Base-by-base conservation (phyloP, 495 filamentous ascomycete species). In the Chlorociboria aeruginascens region DNA sequence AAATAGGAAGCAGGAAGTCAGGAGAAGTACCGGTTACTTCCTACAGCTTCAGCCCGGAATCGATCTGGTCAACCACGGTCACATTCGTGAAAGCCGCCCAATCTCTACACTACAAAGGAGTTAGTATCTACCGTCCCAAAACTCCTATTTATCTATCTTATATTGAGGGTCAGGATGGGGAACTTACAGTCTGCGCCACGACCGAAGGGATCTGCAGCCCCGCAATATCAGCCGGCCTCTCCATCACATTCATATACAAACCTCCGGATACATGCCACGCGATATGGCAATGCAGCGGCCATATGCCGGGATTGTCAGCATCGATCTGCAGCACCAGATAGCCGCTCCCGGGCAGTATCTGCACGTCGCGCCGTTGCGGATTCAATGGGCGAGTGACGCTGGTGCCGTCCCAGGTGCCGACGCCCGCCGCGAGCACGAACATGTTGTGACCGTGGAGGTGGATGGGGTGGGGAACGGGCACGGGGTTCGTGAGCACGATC, bases 401-500 rank as follows among this genome's bases (percentile, higher is more conserved):
- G 0, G 30, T 17, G 11, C 57, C 52, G 48, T 59, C 53, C 60
- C 46, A 61, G 12, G 58, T 61, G 29, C 49, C 57, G 1, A 32
- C 49, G 33, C 66, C 66, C 39, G 74, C 65, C 10, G 64, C 60
- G 6, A 79, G 55, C 8, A 81, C 60, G 40, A 55, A 69, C 60
- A 79, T 80, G 53, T 80, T 69, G 52, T 82, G 69, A 9, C 73
- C 75, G 55, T 77, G 73, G 11, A 81, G 61, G 48, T 81, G 72
- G 35, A 78, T 70, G 0, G 72, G 74, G 42, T 63, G 69, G 6
- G 51, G 8, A 0, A 29, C 16, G 25, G n/a, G 34, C 14, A 38
- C 31, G 51, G 61, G 59, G 46, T 83, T 81, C 32, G 72, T 65
- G 6, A 83, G 51, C 31, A 81, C 62, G 17, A 85, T 52, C 1